phyloP scores from a whole-genome alignment of 345 rosid species.

The Dimocarpus longan region DNA sequence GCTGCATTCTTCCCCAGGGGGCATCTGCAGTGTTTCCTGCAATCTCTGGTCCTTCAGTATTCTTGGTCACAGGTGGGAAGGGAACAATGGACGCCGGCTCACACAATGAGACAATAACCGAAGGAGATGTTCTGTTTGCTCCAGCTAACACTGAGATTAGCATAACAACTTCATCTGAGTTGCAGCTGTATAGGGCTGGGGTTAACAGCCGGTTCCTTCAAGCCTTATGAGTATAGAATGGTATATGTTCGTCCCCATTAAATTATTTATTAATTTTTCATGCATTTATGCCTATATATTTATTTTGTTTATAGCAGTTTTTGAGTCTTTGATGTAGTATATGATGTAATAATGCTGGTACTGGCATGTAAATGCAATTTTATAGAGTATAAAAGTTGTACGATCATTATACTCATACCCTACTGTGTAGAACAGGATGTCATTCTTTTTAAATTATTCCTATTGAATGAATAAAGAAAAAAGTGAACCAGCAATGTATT shows the following conservation, averaged over 20 bases:
- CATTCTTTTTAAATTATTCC: not conserved
- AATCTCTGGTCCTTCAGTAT: constrained; percentile 80
- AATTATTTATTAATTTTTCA: constrained; percentile 8
- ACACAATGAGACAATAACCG: constrained; percentile 37
- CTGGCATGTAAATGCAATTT: constrained; percentile 16
- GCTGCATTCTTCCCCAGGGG: constrained; percentile 67
- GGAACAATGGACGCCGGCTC: constrained; percentile 56
- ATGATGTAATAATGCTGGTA: not conserved
- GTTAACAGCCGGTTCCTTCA: constrained; percentile 69
- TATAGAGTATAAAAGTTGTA: not conserved
- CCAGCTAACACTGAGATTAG: constrained; percentile 65
- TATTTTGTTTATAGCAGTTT: not conserved
- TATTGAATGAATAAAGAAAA: no score
- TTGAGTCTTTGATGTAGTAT: not conserved
- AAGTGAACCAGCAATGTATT: no score
- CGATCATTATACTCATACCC: not conserved
- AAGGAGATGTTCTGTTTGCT: constrained; percentile 84
- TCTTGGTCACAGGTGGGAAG: constrained; percentile 59
- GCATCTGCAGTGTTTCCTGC: constrained; percentile 68
- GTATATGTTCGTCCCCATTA: constrained; percentile 1
- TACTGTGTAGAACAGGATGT: not conserved
- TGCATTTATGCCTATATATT: not conserved
- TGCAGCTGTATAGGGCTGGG: constrained; percentile 88
- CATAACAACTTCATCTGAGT: constrained; percentile 49
- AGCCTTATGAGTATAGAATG: constrained; percentile 10